Evolutionary conservation across 2,329 filamentous ascomycete genomes (phyloP).

Genomic region (Periconia macrospinosa): DNA sequence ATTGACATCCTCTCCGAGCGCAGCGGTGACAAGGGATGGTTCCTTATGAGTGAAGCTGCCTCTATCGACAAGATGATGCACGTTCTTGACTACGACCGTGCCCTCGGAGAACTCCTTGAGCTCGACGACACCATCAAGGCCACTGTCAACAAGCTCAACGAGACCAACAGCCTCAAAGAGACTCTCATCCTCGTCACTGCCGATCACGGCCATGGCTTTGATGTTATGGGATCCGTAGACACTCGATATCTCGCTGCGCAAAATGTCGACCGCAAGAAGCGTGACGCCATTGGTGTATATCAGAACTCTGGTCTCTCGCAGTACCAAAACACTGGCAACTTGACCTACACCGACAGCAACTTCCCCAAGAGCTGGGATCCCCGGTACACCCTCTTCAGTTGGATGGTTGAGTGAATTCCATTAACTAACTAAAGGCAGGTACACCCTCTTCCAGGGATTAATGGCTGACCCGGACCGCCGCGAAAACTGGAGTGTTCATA

Average conservation of each 20-base stretch:
- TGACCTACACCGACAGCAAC: conserved; percentile 71
- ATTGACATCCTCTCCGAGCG: conserved; percentile 72
- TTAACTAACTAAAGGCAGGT: too few species aligned
- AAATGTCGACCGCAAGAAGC: conserved; percentile 69
- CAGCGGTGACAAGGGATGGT: conserved; percentile 73
- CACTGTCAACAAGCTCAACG: conserved; percentile 69
- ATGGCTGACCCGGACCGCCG: conserved; percentile 73
- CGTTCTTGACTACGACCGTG: conserved; percentile 78
- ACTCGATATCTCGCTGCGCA: conserved; percentile 74
- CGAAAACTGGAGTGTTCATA: conserved; percentile 75
- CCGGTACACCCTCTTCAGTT: conserved; percentile 77
- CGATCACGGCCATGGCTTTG: conserved; percentile 90
- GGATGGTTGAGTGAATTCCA: too few species aligned
- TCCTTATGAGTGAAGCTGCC: conserved; percentile 85
- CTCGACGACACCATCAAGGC: conserved; percentile 81
- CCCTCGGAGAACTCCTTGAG: conserved; percentile 81
- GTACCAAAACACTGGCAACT: conserved; percentile 66
- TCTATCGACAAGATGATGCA: conserved; percentile 93
- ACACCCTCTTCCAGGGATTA: conserved; percentile 74
- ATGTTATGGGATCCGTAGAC: conserved; percentile 81
- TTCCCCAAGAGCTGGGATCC: conserved; percentile 87
- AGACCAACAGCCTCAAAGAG: conserved; percentile 68
- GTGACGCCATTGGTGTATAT: conserved; percentile 74
- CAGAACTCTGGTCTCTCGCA: conserved; percentile 72
- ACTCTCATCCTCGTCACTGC: conserved; percentile 80